Conservation (phyloP, 1,139 yeast genomes). For the Kluyveromyces sp. region DNA sequence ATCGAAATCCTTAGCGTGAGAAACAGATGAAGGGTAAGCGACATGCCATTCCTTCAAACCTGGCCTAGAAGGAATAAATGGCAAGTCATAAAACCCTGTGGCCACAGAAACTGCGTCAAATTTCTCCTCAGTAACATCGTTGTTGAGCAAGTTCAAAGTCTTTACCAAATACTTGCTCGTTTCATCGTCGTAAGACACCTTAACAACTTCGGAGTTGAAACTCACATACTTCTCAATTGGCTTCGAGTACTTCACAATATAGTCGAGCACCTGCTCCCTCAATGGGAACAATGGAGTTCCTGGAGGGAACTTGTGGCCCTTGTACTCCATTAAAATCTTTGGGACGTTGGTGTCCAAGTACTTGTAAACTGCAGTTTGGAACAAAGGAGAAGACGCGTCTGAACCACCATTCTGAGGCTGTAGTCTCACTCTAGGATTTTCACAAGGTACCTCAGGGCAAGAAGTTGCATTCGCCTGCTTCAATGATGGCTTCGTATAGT, state of each 20-base stretch:
- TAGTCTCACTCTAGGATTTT: conserved; percentile 11
- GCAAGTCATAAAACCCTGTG: conserved; percentile 50
- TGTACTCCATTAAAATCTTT: conserved; percentile 48
- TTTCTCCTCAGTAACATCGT: conserved; percentile 26
- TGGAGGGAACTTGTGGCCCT: conserved; percentile 40
- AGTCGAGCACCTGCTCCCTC: conserved; percentile 41
- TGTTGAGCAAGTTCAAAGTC: conserved; percentile 30
- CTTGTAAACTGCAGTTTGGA: conserved; percentile 30
- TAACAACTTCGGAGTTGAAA: conserved; percentile 36
- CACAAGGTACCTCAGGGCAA: conserved; percentile 13
- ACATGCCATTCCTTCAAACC: conserved; percentile 46
- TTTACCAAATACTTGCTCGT: conserved; percentile 39
- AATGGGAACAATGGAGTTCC: conserved; percentile 43
- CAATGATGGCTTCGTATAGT: conserved; percentile 28
- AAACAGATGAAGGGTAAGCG: conserved; percentile 39
- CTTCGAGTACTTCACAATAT: conserved; percentile 40
- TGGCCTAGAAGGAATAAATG: conserved; percentile 45
- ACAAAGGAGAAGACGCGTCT: conserved; percentile 12
- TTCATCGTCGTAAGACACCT: conserved; percentile 24
- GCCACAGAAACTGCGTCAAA: conserved; percentile 53
- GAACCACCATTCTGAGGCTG: conserved; percentile 10
- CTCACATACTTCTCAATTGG: conserved; percentile 32
- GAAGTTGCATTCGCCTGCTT: conserved; percentile 13
- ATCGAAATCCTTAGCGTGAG: conserved; percentile 54
- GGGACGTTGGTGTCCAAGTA: conserved; percentile 58